Evolutionary conservation across 768 basidiomycete species (phyloP), one percentile per base, ranked within the genome.

Genomic region (Clavaria fumosa): DNA sequence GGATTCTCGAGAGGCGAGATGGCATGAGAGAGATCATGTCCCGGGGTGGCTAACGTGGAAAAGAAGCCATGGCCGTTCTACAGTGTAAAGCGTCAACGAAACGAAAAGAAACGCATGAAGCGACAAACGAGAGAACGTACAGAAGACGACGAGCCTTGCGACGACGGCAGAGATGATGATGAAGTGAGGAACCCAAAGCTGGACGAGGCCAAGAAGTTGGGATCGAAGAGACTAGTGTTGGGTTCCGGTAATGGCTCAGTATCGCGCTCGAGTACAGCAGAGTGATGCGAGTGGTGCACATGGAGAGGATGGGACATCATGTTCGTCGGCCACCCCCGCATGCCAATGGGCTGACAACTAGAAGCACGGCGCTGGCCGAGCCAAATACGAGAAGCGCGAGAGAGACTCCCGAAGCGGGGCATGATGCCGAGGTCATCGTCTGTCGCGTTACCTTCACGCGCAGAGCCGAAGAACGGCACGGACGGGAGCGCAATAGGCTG

Each of bases 281-380:
- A 45, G n/a, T n/a, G n/a, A n/a, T n/a, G n/a, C n/a, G n/a, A n/a
- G n/a, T n/a, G n/a, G n/a, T n/a, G n/a, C n/a, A n/a, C n/a, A n/a
- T n/a, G n/a, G n/a, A n/a, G n/a, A n/a, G n/a, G n/a, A n/a, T n/a
- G n/a, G n/a, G n/a, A n/a, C n/a, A n/a, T n/a, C n/a, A n/a, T n/a
- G n/a, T n/a, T n/a, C 35, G 40, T 7, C 0, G 59, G 58, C 59
- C 62, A 62, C 17, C 57, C 54, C 17, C 59, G 54, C 50, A 34
- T 53, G 48, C 47, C 51, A 10, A 56, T 46, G 4, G 68, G 67
- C 31, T 59, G 55, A 2, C 62, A 67, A 35, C 67, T 69, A 0
- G 69, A 72, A 0, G 70, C 61, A 3, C 71, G 63, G 17, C 70
- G 63, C 26, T 63, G 59, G 3, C 66, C 66, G 12, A 67, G 50